Percentiles rank a stretch among this genome's conserved stretches.
Conservation (phyloP, 2,329 filamentous ascomycete species). For the Fusarium circinatum region DNA sequence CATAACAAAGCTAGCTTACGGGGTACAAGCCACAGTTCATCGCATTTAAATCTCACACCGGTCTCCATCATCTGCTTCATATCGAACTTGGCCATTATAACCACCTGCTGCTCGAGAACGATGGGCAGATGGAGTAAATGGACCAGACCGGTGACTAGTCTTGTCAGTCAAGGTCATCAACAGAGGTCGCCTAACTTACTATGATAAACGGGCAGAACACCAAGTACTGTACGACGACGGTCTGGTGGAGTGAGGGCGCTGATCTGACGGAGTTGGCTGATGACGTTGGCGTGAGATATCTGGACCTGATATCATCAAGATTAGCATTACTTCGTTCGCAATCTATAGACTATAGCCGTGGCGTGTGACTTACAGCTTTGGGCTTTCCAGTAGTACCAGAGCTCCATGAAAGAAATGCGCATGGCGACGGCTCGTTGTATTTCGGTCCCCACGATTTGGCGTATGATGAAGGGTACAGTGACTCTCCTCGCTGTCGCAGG, state of each 20-base stretch:
- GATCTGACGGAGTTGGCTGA: not conserved
- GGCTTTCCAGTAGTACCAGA: not conserved
- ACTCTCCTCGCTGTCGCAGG: accelerated
- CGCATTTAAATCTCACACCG: not conserved
- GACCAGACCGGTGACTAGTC: not conserved
- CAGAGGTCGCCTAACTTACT: accelerated
- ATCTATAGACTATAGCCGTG: accelerated
- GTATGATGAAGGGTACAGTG: not conserved
- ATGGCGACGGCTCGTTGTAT: not conserved
- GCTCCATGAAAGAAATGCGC: not conserved
- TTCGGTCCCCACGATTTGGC: not conserved
- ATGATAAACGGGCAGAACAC: not conserved
- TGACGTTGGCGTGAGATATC: not conserved
- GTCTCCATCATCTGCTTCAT: not conserved
- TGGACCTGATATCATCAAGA: not conserved
- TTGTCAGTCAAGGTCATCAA: accelerated
- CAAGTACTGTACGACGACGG: not conserved
- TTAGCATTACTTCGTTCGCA: accelerated
- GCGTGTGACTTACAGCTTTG: not conserved
- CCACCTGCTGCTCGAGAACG: not conserved
- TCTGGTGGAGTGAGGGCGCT: not conserved
- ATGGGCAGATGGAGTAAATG: not conserved
- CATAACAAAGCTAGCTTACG: accelerated
- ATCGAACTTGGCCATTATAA: not conserved
- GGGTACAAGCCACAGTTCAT: not conserved